Base-by-base conservation (phyloP, 805 yeast genomes). In the Yarrowia sp. region DNA sequence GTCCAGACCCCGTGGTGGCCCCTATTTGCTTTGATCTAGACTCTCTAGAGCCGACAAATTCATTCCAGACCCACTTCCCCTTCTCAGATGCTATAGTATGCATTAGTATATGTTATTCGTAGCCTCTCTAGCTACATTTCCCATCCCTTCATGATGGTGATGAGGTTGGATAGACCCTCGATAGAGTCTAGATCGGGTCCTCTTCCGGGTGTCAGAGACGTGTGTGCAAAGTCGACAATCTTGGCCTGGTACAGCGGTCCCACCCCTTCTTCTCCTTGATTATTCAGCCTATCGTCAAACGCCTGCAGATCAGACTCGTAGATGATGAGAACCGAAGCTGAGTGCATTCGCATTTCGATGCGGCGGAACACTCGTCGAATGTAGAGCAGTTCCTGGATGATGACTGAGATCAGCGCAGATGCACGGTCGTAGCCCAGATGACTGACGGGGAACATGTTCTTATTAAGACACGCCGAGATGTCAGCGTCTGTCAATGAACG, bases 161-260 rank as follows among this genome's bases (percentile, higher is more conserved):
- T 79, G 64, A 92, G 76, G 71, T 84, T 87, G 72, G 87, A 89
- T 1, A 93, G 79, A 0, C 98, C 98, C 14, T 78, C 79, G 2
- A 92, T 76, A 2, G 88, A 79, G 74, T 90, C 89, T 56, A 86
- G 90, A 77, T 92, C 98, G 19, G 84, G 84, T 0, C 92, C 92
- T 69, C 83, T 69, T 0, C 89, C 90, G 0, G 87, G 87, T 0
- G 84, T 82, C 70, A 84, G 79, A 70, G 80, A 84, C 0, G 97
- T 85, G 76, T 95, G 98, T 0, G 98, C 98, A 81, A 95, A 92
- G 77, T 95, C 99, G 8, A 95, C 92, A 61, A 93, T 74, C 46
- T 86, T 83, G 66, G 92, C 79, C 7, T 85, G 79, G 70, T 93
- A 88, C 61, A 91, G 75, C 0, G 83, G 80, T 0, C 77, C n/a